Conservation (phyloP, 768 basidiomycete genomes). For the Dioszegia crocea region DNA sequence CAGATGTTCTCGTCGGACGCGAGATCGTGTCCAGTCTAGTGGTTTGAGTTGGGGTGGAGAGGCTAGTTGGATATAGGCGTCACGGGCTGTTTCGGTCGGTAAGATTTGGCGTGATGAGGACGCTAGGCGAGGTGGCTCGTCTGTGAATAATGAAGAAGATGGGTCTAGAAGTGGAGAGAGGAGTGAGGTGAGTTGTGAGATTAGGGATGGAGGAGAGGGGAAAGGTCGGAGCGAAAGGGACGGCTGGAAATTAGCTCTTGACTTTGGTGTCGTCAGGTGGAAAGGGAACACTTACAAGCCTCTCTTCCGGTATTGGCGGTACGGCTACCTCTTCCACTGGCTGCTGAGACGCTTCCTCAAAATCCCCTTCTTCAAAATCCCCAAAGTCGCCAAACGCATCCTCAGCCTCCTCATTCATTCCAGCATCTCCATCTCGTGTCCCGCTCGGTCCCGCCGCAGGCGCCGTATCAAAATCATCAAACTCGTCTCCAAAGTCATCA, state of each 20-base stretch:
- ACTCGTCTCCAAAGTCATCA: constrained; percentile 36
- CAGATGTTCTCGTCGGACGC: constrained; percentile 82
- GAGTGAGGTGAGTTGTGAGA: background rate
- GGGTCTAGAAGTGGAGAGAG: constrained; percentile 2
- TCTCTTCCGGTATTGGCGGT: background rate
- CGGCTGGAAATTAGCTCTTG: background rate
- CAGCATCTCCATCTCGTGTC: background rate
- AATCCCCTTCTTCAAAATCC: constrained; percentile 63
- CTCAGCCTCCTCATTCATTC: constrained; percentile 12
- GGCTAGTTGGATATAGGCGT: constrained; percentile 67
- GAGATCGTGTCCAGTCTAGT: constrained; percentile 91
- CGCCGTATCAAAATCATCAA: constrained; percentile 60
- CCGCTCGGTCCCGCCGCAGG: constrained; percentile 52
- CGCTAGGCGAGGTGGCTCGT: constrained; percentile 3
- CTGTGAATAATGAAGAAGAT: constrained; percentile 2
- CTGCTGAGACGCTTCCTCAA: constrained; percentile 29
- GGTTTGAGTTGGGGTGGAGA: constrained; percentile 71
- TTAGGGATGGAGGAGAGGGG: background rate
- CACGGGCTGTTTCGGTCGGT: constrained; percentile 58
- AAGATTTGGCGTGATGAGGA: constrained; percentile 10
- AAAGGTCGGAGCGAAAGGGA: constrained; percentile 3
- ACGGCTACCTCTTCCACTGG: constrained; percentile 61
- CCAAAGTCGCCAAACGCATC: constrained; percentile 64
- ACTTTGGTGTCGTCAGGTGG: constrained; percentile 1
- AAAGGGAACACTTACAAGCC: background rate